Conservation (phyloP, 805 yeast genomes). For the Ogataea thermomethanolica region DNA sequence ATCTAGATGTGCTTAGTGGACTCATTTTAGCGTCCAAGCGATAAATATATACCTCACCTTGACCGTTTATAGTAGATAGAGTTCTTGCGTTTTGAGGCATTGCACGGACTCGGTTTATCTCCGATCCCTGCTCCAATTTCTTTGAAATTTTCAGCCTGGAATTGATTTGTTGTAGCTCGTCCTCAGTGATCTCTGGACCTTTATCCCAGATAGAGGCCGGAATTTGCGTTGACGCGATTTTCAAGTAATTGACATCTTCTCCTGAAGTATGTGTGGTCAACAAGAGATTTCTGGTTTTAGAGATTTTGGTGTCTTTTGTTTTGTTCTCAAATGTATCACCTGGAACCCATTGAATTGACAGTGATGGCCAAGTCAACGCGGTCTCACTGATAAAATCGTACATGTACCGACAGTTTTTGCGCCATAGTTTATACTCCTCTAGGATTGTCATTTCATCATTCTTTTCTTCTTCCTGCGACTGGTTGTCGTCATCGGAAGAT, state of each 20-base stretch:
- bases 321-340: conserved; percentile 28
- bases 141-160: conserved; percentile 59
- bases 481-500: conserved; percentile 15
- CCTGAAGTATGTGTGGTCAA: conserved; percentile 76
- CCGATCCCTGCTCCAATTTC: conserved; percentile 59
- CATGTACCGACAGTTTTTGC: conserved; percentile 77
- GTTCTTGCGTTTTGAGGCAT: conserved; percentile 57
- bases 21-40: conserved; percentile 29
- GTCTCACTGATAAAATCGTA: conserved; percentile 81
- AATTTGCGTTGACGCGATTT: conserved; percentile 58
- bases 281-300: conserved; percentile 45
- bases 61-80: conserved; percentile 66
- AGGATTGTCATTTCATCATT: conserved; percentile 44
- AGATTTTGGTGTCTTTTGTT: conserved; percentile 27
- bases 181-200: conserved; percentile 23
- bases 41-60: conserved; percentile 58
- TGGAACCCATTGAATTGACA: conserved; percentile 77
- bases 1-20: conserved; percentile 25
- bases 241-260: conserved; percentile 61
- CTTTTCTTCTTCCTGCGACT: conserved; percentile 18
- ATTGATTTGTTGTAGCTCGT: conserved; percentile 35
- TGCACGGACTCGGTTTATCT: conserved; percentile 68
- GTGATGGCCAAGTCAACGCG: conserved; percentile 77
- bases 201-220: conserved; percentile 41
- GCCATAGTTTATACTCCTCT: conserved; percentile 76